A percentile compares a stretch with the other conserved stretches of the same genome.
phyloP scores from a whole-genome alignment of 768 basidiomycete species.

The Phaeotremella skinneri region DNA sequence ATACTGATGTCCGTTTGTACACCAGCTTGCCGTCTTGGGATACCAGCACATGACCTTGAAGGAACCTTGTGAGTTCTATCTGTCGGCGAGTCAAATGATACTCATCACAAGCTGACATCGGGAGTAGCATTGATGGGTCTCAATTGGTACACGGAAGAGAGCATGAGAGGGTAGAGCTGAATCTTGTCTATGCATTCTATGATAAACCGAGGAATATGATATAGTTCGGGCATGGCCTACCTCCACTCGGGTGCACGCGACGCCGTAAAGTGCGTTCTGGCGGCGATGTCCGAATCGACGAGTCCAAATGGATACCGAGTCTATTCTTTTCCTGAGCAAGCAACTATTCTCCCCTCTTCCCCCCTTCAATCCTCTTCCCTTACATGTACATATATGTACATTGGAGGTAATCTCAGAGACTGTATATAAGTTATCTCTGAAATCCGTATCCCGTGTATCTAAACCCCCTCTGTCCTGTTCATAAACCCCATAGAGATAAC shows the following conservation, averaged over 20 bases:
- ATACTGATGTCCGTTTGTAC: constrained; percentile 1
- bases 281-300: too few relatives aligned
- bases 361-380: background rate
- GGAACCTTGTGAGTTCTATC: constrained; percentile 59
- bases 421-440: too few relatives aligned
- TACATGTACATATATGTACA: too few relatives aligned
- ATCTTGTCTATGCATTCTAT: background rate
- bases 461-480: too few relatives aligned
- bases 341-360: background rate
- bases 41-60: constrained; percentile 78
- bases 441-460: too few relatives aligned
- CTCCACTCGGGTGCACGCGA: background rate
- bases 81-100: background rate
- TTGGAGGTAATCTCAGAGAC: too few relatives aligned
- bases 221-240: background rate
- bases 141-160: constrained; percentile 51
- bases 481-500: too few relatives aligned
- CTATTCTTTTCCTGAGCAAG: background rate
- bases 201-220: background rate
- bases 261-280: too few relatives aligned
- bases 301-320: too few relatives aligned
- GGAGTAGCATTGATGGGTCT: constrained; percentile 44
- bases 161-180: too few relatives aligned
- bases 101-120: background rate
- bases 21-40: constrained; percentile 70